phyloP scores from a whole-genome alignment of 495 filamentous ascomycete species.

The Platismatia glauca region DNA sequence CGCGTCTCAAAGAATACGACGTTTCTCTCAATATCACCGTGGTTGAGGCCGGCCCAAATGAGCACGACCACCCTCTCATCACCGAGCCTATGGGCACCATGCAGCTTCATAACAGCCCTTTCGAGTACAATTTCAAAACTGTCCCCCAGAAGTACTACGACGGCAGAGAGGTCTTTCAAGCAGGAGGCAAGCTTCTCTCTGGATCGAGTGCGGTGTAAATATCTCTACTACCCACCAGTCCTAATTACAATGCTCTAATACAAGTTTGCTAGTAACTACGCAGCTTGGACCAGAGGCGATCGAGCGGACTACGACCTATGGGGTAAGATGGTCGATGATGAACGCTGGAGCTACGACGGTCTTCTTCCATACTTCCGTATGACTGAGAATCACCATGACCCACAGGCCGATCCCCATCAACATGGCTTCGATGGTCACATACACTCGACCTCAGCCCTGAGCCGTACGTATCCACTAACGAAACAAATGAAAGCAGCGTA shows the following conservation, averaged over 20 bases:
- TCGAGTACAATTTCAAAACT: slow-evolving; percentile 33
- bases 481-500: no score
- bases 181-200: no score
- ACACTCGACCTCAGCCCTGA: slow-evolving; percentile 18
- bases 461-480: slow-evolving; percentile 29
- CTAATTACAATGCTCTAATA: no score
- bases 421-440: slow-evolving; percentile 28
- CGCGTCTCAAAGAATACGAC: slow-evolving; percentile 20
- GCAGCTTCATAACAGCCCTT: slow-evolving; percentile 7
- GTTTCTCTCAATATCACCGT: slow-evolving; percentile 24
- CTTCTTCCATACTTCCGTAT: slow-evolving; percentile 31
- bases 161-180: no score
- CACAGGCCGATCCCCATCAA: slow-evolving; percentile 19
- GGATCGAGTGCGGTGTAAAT: no score
- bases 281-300: slow-evolving; percentile 29
- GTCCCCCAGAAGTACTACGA: slow-evolving; percentile 30
- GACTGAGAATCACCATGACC: slow-evolving; percentile 26
- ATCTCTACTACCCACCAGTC: no score
- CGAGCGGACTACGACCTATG: slow-evolving; percentile 31
- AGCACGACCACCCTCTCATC: slow-evolving; percentile 21
- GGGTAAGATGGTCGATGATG: slow-evolving; percentile 26
- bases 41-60: slow-evolving; percentile 30
- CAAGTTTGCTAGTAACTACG: no score
- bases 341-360: slow-evolving; percentile 29
- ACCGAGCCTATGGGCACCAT: slow-evolving; percentile 16